Evolutionary conservation across 1,284 basidiomycete genomes (phyloP).

Genomic region (Rugosomyces carneus): DNA sequence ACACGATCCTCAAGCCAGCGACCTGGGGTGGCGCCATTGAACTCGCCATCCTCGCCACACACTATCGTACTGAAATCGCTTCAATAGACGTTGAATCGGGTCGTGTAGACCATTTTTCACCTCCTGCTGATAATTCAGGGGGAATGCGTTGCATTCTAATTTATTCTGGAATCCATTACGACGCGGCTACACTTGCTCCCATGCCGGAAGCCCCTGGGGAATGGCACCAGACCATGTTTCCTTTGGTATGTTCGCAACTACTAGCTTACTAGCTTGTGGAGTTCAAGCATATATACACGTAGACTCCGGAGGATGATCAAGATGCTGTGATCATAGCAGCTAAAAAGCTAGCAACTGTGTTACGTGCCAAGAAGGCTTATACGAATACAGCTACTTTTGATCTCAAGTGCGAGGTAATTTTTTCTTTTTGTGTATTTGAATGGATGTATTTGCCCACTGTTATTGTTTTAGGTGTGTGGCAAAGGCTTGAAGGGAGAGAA

Average conservation of each 20-base stretch:
- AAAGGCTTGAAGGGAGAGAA: constrained; percentile 88
- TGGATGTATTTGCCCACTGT: not conserved
- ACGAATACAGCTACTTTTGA: constrained; percentile 92
- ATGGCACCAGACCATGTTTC: constrained; percentile 87
- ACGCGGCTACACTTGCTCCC: constrained; percentile 81
- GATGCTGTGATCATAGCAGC: constrained; percentile 65
- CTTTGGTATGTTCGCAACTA: constrained; percentile 32
- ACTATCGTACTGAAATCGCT: constrained; percentile 81
- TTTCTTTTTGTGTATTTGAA: not conserved
- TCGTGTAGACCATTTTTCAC: constrained; percentile 78
- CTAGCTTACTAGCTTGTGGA: not conserved
- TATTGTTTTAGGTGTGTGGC: constrained; percentile 50
- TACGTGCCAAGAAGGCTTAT: constrained; percentile 74
- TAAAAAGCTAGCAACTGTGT: constrained; percentile 61
- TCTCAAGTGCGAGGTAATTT: constrained; percentile 67
- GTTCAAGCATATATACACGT: not conserved
- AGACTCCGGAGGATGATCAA: constrained; percentile 24
- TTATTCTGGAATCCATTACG: constrained; percentile 94
- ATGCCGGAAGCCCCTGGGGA: constrained; percentile 65
- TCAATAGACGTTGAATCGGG: constrained; percentile 91
- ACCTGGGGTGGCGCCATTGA: constrained; percentile 96
- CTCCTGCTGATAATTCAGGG: constrained; percentile 27
- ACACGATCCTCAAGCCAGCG: constrained; percentile 69
- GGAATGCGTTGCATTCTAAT: constrained; percentile 60
- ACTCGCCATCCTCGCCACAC: constrained; percentile 72